A percentile compares a stretch with the other conserved stretches of the same genome.
Conservation (phyloP, 2,329 filamentous ascomycete genomes). For the Alternaria hordeiaustralica region DNA sequence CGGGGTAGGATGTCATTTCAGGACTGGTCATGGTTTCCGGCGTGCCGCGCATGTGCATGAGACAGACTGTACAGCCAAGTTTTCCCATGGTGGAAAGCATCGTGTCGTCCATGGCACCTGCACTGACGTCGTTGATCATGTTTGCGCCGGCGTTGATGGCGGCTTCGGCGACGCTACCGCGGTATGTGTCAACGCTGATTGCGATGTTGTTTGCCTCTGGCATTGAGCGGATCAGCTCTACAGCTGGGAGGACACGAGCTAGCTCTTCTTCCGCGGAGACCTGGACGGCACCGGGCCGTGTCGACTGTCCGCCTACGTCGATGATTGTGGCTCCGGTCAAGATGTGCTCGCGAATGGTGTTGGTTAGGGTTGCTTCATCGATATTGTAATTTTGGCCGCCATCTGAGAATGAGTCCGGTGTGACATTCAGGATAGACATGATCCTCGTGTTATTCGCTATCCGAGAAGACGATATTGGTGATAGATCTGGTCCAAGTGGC, state of each 20-base stretch:
- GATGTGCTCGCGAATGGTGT: slow-evolving; percentile 69
- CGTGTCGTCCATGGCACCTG: slow-evolving; percentile 74
- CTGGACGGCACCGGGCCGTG: slow-evolving; percentile 75
- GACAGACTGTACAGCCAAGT: slow-evolving; percentile 76
- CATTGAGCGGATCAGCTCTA: slow-evolving; percentile 72
- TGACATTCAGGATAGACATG: slow-evolving; percentile 95
- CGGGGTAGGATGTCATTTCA: slow-evolving; percentile 64
- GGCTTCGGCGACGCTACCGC: slow-evolving; percentile 78
- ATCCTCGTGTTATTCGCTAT: slow-evolving; percentile 65
- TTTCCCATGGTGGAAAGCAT: slow-evolving; percentile 84
- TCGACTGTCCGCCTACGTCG: slow-evolving; percentile 93
- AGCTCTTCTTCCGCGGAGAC: slow-evolving; percentile 77
- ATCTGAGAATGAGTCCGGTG: slow-evolving; percentile 96
- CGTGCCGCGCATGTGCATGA: slow-evolving; percentile 95
- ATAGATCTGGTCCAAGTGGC: slow-evolving; percentile 43
- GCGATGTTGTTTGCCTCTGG: slow-evolving; percentile 68
- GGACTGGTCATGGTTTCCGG: slow-evolving; percentile 77
- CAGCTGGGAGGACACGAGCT: slow-evolving; percentile 77
- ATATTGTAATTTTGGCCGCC: slow-evolving; percentile 65
- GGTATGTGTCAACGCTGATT: slow-evolving; percentile 93
- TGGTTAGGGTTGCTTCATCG: slow-evolving; percentile 58
- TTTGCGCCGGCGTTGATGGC: slow-evolving; percentile 82
- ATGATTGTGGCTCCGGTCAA: slow-evolving; percentile 78
- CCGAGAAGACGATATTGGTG: slow-evolving; percentile 36
- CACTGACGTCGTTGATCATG: slow-evolving; percentile 94